phyloP scores from a whole-genome alignment of 1,139 yeast species.

The Yamadazyma conglobata region DNA sequence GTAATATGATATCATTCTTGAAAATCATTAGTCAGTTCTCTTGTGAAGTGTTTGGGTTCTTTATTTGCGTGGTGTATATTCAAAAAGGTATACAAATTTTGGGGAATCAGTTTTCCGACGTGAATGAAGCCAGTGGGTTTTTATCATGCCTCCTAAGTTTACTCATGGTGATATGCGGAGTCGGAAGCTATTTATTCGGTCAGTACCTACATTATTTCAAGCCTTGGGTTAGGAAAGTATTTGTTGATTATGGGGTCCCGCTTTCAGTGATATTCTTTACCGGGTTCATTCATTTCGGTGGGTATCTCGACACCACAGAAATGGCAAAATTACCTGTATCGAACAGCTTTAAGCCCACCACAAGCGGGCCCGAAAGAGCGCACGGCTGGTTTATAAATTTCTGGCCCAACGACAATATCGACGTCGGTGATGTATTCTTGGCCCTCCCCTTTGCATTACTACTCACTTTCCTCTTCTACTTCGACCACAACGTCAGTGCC shows the following conservation, averaged over 20 bases:
- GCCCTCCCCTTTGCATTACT: slow-evolving; percentile 92
- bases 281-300: slow-evolving; percentile 89
- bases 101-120: slow-evolving; percentile 58
- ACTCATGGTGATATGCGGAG: slow-evolving; percentile 71
- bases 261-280: slow-evolving; percentile 82
- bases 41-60: slow-evolving; percentile 91
- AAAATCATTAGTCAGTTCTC: slow-evolving; percentile 77
- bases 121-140: slow-evolving; percentile 58
- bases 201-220: slow-evolving; percentile 56
- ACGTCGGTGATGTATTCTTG: slow-evolving; percentile 72
- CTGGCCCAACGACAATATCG: slow-evolving; percentile 59
- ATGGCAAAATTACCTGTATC: slow-evolving; percentile 70
- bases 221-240: slow-evolving; percentile 58
- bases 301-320: slow-evolving; percentile 49
- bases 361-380: slow-evolving; percentile 30
- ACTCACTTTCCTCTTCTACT: slow-evolving; percentile 78
- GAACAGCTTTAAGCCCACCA: slow-evolving; percentile 72
- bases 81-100: slow-evolving; percentile 88
- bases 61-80: slow-evolving; percentile 84
- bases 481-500: slow-evolving; percentile 93
- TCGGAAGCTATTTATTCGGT: slow-evolving; percentile 60
- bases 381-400: slow-evolving; percentile 77
- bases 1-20: slow-evolving; percentile 67
- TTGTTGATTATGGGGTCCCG: slow-evolving; percentile 86
- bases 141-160: slow-evolving; percentile 73